Percentiles rank a stretch among this genome's conserved stretches.
Evolutionary conservation across 495 filamentous ascomycete species (phyloP).

Genomic region (Aspergillus carlsbadensis): DNA sequence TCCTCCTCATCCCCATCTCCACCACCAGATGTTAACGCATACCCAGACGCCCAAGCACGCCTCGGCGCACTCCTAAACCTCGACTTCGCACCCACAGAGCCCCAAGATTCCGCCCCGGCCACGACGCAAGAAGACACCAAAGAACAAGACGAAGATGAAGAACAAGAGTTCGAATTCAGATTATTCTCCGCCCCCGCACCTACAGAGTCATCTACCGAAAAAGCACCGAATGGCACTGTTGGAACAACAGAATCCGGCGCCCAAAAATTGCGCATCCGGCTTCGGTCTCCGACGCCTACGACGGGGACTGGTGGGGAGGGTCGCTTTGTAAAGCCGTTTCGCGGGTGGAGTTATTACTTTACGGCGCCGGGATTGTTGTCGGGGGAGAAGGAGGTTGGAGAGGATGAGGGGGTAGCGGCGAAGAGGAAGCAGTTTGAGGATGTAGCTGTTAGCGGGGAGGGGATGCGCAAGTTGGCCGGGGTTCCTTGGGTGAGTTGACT

Average conservation of each 20-base stretch:
- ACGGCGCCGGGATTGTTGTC: slow-evolving; percentile 32
- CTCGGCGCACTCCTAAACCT: slow-evolving; percentile 43
- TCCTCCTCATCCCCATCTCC: slow-evolving; percentile 37
- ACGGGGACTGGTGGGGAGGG: slow-evolving; percentile 30
- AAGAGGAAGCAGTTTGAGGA: slow-evolving; percentile 39
- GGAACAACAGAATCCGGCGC: slow-evolving; percentile 13
- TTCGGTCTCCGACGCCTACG: slow-evolving; percentile 41
- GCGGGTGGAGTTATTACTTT: slow-evolving; percentile 48
- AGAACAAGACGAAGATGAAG: slow-evolving; percentile 33
- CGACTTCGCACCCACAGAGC: slow-evolving; percentile 22
- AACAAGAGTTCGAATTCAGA: slow-evolving; percentile 50
- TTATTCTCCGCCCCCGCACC: slow-evolving; percentile 40
- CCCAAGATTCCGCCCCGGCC: neutral
- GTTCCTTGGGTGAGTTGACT: slow-evolving; percentile 38
- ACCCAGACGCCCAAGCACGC: slow-evolving; percentile 36
- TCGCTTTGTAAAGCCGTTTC: slow-evolving; percentile 41
- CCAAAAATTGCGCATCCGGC: slow-evolving; percentile 43
- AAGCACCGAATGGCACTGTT: neutral
- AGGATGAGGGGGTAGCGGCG: slow-evolving; percentile 13
- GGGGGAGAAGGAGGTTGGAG: slow-evolving; percentile 4
- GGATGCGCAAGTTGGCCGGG: slow-evolving; percentile 38
- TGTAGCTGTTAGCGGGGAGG: slow-evolving; percentile 38
- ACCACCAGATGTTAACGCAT: slow-evolving; percentile 27
- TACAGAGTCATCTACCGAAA: slow-evolving; percentile 1
- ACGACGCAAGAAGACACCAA: slow-evolving; percentile 2